phyloP scores from a whole-genome alignment of 2,329 filamentous ascomycete genomes.

The Nigrospora sphaerica region DNA sequence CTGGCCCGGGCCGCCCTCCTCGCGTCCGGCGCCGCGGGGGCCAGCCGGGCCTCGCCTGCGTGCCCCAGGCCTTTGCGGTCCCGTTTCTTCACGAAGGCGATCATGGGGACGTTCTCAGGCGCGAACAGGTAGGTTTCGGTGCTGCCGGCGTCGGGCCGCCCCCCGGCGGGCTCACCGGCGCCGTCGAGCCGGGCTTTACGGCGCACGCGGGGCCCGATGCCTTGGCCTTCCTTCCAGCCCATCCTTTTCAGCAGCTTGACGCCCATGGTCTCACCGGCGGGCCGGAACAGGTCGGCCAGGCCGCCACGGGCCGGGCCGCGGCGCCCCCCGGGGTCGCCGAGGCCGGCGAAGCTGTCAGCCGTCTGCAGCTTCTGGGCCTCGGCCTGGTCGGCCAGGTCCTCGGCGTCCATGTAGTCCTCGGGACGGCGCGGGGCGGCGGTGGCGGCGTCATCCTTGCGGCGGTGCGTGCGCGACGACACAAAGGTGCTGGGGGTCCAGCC shows the following conservation, averaged over 20 bases:
- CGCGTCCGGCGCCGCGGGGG: slow-evolving; percentile 19
- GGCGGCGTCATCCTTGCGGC: slow-evolving; percentile 51
- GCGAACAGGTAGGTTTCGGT: slow-evolving; percentile 68
- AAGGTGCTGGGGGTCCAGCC: slow-evolving; percentile 93
- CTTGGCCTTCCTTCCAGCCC: slow-evolving; percentile 94
- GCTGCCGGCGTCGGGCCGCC: slow-evolving; percentile 14
- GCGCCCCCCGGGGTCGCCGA: slow-evolving; percentile 51
- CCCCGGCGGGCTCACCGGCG: slow-evolving; percentile 12
- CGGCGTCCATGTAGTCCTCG: slow-evolving; percentile 98
- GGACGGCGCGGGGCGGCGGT: slow-evolving; percentile 33
- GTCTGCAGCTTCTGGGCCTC: slow-evolving; percentile 72
- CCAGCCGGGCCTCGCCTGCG: slow-evolving; percentile 48
- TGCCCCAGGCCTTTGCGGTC: slow-evolving; percentile 67
- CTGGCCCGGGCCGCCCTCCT: slow-evolving; percentile 7
- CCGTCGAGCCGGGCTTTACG: slow-evolving; percentile 62
- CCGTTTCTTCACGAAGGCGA: slow-evolving; percentile 56
- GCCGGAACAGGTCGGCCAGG: slow-evolving; percentile 66
- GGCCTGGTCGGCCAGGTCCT: slow-evolving; percentile 81
- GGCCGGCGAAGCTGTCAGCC: slow-evolving; percentile 62
- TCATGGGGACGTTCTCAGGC: slow-evolving; percentile 69
- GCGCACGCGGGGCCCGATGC: slow-evolving; percentile 79
- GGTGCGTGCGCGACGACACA: slow-evolving; percentile 78
- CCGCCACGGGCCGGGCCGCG: slow-evolving; percentile 13
- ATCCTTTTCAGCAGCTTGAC: slow-evolving; percentile 79
- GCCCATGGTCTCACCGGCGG: slow-evolving; percentile 77